A percentile compares a stretch with the other conserved stretches of the same genome.
Evolutionary conservation across 2,329 filamentous ascomycete genomes (phyloP).

Genomic region (Fusarium albosuccineum): DNA sequence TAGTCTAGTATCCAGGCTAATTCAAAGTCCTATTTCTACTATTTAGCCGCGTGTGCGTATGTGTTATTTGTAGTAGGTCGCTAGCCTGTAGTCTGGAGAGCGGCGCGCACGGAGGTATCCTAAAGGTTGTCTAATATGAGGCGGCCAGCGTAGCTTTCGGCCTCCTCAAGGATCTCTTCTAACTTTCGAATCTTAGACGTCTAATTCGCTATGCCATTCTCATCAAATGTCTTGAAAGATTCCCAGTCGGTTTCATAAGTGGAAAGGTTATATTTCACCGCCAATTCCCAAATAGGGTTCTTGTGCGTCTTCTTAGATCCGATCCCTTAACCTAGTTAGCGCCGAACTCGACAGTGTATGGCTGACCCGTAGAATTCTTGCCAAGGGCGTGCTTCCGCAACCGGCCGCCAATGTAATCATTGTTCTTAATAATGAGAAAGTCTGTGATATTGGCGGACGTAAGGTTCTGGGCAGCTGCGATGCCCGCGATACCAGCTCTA

Average conservation of each 20-base stretch:
- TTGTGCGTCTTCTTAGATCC: constrained; percentile 49
- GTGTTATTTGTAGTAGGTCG: constrained; percentile 66
- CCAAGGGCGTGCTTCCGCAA: constrained; percentile 69
- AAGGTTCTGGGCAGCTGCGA: constrained; percentile 74
- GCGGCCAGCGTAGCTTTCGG: constrained; percentile 66
- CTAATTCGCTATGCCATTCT: too few relatives aligned
- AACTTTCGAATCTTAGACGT: constrained; percentile 58
- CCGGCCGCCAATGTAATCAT: constrained; percentile 72
- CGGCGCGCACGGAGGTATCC: constrained; percentile 71
- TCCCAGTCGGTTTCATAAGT: constrained; percentile 58
- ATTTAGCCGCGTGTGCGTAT: constrained; percentile 71
- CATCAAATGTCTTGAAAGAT: constrained; percentile 54
- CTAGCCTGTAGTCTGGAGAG: constrained; percentile 71
- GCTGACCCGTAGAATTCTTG: constrained; percentile 59
- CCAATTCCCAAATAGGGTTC: constrained; percentile 74
- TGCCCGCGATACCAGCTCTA: constrained; percentile 72
- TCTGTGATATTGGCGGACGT: constrained; percentile 71
- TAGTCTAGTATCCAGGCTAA: constrained; percentile 68
- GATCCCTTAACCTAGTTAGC: constrained; percentile 70
- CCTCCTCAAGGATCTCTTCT: constrained; percentile 58
- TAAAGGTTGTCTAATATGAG: constrained; percentile 71
- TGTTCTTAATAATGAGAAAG: constrained; percentile 75
- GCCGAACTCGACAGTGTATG: constrained; percentile 72
- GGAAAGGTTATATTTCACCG: constrained; percentile 67
- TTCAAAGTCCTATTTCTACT: constrained; percentile 71